phyloP scores from a whole-genome alignment of 495 filamentous ascomycete species.

The Podospora bellae-mahoneyi region DNA sequence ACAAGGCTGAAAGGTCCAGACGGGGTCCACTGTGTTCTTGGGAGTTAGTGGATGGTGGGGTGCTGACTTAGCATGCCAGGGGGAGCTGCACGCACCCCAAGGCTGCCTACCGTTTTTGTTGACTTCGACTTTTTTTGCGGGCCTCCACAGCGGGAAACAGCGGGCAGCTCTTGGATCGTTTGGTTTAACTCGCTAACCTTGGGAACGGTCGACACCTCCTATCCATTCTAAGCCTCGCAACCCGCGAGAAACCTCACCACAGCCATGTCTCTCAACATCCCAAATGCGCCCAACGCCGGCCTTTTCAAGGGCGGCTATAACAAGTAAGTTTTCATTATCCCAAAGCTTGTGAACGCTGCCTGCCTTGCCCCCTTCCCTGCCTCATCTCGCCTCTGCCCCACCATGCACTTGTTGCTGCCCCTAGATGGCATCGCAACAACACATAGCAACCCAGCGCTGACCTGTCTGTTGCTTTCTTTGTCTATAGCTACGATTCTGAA shows the following conservation, averaged over 20 bases:
- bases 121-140: conserved; percentile 40
- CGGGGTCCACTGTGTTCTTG: background rate
- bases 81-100: conserved; percentile 18
- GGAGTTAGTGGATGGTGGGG: background rate
- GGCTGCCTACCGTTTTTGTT: conserved; percentile 27
- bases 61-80: conserved; percentile 6
- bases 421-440: conserved; percentile 24
- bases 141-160: conserved; percentile 23
- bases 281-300: conserved; percentile 83
- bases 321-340: conserved; percentile 60
- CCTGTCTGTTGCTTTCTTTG: background rate
- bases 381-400: conserved; percentile 13
- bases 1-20: conserved; percentile 25
- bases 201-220: background rate
- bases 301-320: conserved; percentile 98
- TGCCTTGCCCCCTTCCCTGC: background rate
- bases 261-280: conserved; percentile 92
- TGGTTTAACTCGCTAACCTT: conserved; percentile 8
- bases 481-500: conserved; percentile 85
- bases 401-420: conserved; percentile 8
- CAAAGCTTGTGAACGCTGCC: background rate
- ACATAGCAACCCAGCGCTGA: conserved; percentile 22
- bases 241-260: conserved; percentile 6
- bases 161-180: conserved; percentile 18
- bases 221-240: conserved; percentile 11